Evolutionary conservation across 441 rosid species (phyloP).

Genomic region (Adansonia grandidieri): DNA sequence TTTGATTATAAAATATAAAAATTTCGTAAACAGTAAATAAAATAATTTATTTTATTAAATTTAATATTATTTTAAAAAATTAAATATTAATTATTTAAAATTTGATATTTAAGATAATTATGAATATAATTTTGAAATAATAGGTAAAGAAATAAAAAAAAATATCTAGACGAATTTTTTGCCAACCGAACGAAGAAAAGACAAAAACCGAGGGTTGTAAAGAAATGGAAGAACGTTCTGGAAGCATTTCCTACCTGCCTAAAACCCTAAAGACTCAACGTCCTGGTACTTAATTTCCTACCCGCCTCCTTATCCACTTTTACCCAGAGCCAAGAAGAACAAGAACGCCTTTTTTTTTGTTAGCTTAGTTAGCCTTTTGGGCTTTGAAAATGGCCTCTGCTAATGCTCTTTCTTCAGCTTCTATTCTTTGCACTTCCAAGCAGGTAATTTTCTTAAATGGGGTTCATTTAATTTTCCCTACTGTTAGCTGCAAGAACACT

Average conservation of each 20-base stretch:
- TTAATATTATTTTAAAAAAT: too few species aligned
- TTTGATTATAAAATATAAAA: too few species aligned
- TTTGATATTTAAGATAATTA: too few species aligned
- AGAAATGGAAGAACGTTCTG: constrained; percentile 65
- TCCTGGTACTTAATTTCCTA: not conserved
- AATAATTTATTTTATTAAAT: too few species aligned
- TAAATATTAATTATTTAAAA: too few species aligned
- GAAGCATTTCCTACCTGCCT: constrained; percentile 40
- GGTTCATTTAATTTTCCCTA: not conserved
- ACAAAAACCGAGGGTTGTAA: constrained; percentile 26
- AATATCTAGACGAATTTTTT: too few species aligned
- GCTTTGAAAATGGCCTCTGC: constrained; percentile 69
- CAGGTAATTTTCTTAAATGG: constrained; percentile 51
- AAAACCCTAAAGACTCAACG: constrained; percentile 40
- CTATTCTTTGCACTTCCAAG: constrained; percentile 69
- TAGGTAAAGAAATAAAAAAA: too few species aligned
- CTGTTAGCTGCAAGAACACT: not conserved
- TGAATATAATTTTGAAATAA: too few species aligned
- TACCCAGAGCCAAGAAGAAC: constrained; percentile 15
- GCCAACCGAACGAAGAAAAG: not conserved
- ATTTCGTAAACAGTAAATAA: too few species aligned
- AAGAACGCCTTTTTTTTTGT: not conserved
- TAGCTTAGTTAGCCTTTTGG: not conserved
- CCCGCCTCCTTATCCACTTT: constrained; percentile 50
- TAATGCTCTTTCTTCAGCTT: constrained; percentile 71